phyloP scores from a whole-genome alignment of 2,329 filamentous ascomycete species.

The Monilinia laxa region DNA sequence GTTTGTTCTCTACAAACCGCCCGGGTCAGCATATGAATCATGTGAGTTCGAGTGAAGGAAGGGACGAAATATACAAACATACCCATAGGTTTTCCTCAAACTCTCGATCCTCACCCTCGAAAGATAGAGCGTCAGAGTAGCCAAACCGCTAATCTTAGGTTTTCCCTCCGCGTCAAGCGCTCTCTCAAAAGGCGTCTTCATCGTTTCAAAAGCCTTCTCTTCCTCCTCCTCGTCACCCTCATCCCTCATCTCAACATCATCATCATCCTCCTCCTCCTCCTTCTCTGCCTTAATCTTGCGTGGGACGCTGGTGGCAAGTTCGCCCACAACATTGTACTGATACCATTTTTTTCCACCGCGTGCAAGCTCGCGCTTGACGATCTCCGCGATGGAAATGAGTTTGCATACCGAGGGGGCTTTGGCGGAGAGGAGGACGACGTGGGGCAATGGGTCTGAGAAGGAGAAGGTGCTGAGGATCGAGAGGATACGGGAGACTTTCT shows the following conservation, averaged over 20 bases:
- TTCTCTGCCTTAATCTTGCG: conserved; percentile 36
- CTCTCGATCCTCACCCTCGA: conserved; percentile 54
- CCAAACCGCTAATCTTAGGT: conserved; percentile 48
- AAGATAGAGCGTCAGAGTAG: conserved; percentile 61
- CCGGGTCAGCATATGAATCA: neutral
- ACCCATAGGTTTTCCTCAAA: conserved; percentile 47
- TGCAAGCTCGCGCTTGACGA: conserved; percentile 57
- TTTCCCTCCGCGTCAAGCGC: conserved; percentile 49
- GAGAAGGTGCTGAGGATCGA: conserved; percentile 33
- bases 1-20: conserved; percentile 40
- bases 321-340: conserved; percentile 42
- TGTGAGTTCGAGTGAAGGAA: too few relatives aligned
- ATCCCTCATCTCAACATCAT: conserved; percentile 28
- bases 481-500: conserved; percentile 40
- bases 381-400: conserved; percentile 66
- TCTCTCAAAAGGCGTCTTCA: conserved; percentile 56
- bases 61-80: conserved; percentile 22
- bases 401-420: conserved; percentile 53
- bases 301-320: conserved; percentile 21
- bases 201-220: conserved; percentile 54
- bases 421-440: conserved; percentile 44
- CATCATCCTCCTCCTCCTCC: conserved; percentile 37
- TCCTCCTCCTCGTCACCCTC: conserved; percentile 4
- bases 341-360: conserved; percentile 47
- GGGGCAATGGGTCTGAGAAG: conserved; percentile 38